Evolutionary conservation across 208 protist genomes (phyloP).

Genomic region (Trypanosoma vivax): DNA sequence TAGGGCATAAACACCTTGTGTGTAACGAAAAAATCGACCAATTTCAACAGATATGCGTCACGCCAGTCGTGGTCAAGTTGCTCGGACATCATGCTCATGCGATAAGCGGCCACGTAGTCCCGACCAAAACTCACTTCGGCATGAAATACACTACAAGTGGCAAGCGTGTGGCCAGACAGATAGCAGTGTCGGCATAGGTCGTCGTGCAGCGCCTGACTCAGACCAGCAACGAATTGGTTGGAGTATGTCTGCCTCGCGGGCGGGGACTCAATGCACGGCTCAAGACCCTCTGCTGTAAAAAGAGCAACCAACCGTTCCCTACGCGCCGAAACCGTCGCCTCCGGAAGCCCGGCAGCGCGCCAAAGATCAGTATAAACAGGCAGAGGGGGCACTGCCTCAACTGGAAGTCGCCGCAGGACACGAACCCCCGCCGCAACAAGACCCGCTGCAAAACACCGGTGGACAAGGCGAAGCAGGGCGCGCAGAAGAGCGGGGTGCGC

Average conservation of each 20-base stretch:
- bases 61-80: slow-evolving; percentile 72
- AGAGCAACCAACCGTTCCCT: slow-evolving; percentile 37
- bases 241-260: slow-evolving; percentile 49
- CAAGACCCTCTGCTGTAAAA: slow-evolving; percentile 47
- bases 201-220: slow-evolving; percentile 55
- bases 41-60: slow-evolving; percentile 64
- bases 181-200: slow-evolving; percentile 81
- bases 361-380: slow-evolving; percentile 45
- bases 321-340: slow-evolving; percentile 34
- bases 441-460: slow-evolving; percentile 31
- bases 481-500: slow-evolving; percentile 29
- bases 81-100: slow-evolving; percentile 86
- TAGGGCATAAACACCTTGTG: slow-evolving; percentile 74
- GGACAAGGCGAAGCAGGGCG: slow-evolving; percentile 30
- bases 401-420: slow-evolving; percentile 63
- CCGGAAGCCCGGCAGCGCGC: slow-evolving; percentile 54
- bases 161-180: slow-evolving; percentile 52
- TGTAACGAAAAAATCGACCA: slow-evolving; percentile 53
- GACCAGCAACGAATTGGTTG: slow-evolving; percentile 40
- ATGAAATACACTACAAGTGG: slow-evolving; percentile 71
- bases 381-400: slow-evolving; percentile 45
- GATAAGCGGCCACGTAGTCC: slow-evolving; percentile 80
- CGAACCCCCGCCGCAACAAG: slow-evolving; percentile 44
- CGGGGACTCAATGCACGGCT: slow-evolving; percentile 31
- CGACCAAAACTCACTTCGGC: slow-evolving; percentile 77